Conservation (phyloP, 1,284 basidiomycete genomes). For the Exobasidium cylindrosporum region DNA sequence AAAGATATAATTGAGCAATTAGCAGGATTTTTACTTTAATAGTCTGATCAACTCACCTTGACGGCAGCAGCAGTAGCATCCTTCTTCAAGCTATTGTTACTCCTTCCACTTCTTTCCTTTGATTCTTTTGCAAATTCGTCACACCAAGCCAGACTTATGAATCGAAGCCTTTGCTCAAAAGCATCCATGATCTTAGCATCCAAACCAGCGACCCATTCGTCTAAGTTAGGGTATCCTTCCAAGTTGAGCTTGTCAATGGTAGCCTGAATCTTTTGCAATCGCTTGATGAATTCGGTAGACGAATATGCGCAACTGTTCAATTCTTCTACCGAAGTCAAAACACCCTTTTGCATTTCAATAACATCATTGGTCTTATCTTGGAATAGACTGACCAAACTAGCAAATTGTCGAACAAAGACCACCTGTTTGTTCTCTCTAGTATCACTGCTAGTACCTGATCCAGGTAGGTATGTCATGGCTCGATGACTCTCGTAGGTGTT, state of each 20-base stretch:
- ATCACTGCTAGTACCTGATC: constrained; percentile 54
- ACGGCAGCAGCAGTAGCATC: constrained; percentile 10
- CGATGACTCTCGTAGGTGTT: constrained; percentile 58
- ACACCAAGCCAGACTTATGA: constrained; percentile 84
- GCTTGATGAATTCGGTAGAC: constrained; percentile 72
- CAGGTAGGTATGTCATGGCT: constrained; percentile 35
- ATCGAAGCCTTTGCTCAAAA: constrained; percentile 71
- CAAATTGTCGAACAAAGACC: constrained; percentile 90
- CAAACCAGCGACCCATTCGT: constrained; percentile 86
- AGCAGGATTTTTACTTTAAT: constrained; percentile 3
- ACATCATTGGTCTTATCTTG: constrained; percentile 91
- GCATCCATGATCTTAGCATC: constrained; percentile 82
- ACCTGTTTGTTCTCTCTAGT: constrained; percentile 76
- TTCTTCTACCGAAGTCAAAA: constrained; percentile 78
- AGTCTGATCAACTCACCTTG: no score
- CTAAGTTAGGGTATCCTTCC: constrained; percentile 96
- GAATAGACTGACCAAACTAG: constrained; percentile 72
- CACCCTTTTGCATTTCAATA: constrained; percentile 85
- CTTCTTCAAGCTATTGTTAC: constrained; percentile 4
- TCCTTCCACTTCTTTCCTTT: constrained; percentile 14
- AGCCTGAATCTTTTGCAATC: constrained; percentile 78
- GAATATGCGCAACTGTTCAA: constrained; percentile 82
- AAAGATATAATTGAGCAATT: constrained; percentile 5
- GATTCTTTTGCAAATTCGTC: constrained; percentile 63
- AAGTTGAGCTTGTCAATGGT: constrained; percentile 90